Evolutionary conservation across 176 grass and related monocot species (phyloP).

Genomic region (Musa itinerans): DNA sequence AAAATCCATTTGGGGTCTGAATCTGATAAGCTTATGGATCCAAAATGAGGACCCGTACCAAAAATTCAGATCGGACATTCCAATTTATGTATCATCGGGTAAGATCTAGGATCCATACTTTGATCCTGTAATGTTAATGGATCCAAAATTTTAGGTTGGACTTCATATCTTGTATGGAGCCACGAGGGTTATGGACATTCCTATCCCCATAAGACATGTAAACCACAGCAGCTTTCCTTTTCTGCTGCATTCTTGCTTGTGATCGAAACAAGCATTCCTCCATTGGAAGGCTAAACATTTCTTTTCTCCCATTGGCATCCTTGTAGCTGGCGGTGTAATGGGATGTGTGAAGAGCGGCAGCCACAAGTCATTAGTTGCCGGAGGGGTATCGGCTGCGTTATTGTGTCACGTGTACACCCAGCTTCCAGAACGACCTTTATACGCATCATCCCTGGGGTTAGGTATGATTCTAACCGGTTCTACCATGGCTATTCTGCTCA

Average conservation of each 20-base stretch:
- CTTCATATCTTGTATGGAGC: no score
- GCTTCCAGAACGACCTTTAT: conserved; percentile 7
- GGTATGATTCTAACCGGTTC: neutral
- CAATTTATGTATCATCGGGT: neutral
- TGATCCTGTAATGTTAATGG: no score
- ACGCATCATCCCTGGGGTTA: conserved; percentile 14
- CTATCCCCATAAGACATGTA: neutral
- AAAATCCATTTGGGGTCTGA: neutral
- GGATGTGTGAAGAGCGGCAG: conserved; percentile 14
- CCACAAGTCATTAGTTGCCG: conserved; percentile 15
- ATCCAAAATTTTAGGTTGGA: no score
- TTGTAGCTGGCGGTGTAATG: conserved; percentile 11
- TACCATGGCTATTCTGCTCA: neutral
- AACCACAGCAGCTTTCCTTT: neutral
- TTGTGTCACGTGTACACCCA: conserved; percentile 8
- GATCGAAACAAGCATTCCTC: no score
- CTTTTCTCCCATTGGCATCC: neutral
- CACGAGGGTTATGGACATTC: neutral
- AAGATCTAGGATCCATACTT: no score
- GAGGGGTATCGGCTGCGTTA: conserved; percentile 9
- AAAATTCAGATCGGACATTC: neutral
- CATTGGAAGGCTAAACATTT: neutral
- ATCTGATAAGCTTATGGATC: neutral
- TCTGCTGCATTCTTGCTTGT: neutral
- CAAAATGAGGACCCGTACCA: neutral